A percentile compares a stretch with the other conserved stretches of the same genome.
Conservation (phyloP, 1,284 basidiomycete genomes). For the Ceratobasidium theobromae region DNA sequence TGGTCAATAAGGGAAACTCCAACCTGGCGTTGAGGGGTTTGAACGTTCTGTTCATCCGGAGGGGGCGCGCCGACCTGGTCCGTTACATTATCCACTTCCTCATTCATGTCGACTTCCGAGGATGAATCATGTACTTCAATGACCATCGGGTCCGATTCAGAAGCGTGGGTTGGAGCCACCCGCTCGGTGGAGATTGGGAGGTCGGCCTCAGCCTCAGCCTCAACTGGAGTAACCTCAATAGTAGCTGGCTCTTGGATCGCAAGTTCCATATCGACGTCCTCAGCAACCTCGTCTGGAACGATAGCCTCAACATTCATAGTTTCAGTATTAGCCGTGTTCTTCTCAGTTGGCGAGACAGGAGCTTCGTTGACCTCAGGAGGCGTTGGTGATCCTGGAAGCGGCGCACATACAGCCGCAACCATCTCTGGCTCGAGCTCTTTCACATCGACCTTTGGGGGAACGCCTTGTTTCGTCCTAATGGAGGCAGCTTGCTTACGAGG, state of each 20-base stretch:
- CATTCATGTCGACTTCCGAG: not conserved
- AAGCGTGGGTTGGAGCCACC: not conserved
- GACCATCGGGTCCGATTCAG: not conserved
- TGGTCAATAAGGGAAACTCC: slow-evolving; percentile 4
- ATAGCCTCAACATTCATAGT: not conserved
- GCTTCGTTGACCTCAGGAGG: not conserved
- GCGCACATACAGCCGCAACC: slow-evolving; percentile 6
- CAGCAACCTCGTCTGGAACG: not conserved
- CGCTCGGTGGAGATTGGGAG: not conserved
- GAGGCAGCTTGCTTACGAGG: slow-evolving; percentile 5
- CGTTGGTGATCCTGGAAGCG: slow-evolving; percentile 17
- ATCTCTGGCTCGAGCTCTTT: slow-evolving; percentile 16
- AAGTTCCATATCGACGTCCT: not conserved
- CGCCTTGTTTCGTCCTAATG: not conserved
- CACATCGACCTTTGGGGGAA: not conserved
- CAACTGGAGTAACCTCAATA: not conserved
- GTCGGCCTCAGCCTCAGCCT: not conserved
- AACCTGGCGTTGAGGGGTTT: slow-evolving; percentile 4
- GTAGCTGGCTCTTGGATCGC: not conserved
- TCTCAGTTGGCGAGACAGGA: not conserved
- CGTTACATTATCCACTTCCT: not conserved
- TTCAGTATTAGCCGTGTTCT: not conserved
- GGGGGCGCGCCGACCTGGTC: not conserved
- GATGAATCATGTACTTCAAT: not conserved
- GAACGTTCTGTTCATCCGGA: not conserved